Percentiles rank a stretch among this genome's conserved stretches.
These are phyloP conservation scores for Trypanosoma scelopori DNA, from an alignment of 208 protist species.

Conservation along the genomic window DNA sequence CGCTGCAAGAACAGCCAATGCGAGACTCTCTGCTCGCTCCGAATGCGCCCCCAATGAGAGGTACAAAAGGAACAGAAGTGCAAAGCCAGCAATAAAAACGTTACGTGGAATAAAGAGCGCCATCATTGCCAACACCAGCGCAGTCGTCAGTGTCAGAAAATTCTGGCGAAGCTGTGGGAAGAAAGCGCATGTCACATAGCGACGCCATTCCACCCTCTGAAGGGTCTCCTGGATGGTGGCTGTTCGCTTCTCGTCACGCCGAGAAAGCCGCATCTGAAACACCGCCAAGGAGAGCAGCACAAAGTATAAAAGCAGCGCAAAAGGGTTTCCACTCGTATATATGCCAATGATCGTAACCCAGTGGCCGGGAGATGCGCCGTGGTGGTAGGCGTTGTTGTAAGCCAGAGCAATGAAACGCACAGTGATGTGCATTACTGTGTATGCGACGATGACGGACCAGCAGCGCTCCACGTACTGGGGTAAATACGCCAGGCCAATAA, in stretches of 20 bases:
- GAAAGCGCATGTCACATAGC: constrained; percentile 4
- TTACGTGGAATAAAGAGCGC: constrained; percentile 17
- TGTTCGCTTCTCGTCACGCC: background rate
- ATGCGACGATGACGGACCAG: constrained; percentile 17
- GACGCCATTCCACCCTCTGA: constrained; percentile 16
- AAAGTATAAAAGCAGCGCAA: constrained; percentile 14
- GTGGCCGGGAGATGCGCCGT: background rate
- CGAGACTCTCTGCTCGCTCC: constrained; percentile 4
- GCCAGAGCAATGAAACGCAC: constrained; percentile 5
- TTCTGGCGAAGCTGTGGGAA: constrained; percentile 14
- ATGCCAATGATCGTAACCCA: constrained; percentile 13
- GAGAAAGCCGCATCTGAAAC: constrained; percentile 3
- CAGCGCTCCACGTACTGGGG: constrained; percentile 17
- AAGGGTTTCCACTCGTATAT: constrained; percentile 7
- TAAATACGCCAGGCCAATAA: constrained; percentile 35
- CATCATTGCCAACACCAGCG: constrained; percentile 16
- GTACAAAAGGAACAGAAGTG: constrained; percentile 24
- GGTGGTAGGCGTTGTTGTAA: constrained; percentile 2
- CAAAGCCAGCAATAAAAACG: constrained; percentile 24
- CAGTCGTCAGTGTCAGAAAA: background rate
- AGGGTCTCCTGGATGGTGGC: constrained; percentile 16
- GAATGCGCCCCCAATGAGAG: constrained; percentile 17
- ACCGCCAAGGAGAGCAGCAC: constrained; percentile 10
- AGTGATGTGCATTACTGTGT: constrained; percentile 16
- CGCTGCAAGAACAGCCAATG: constrained; percentile 6